phyloP scores from a whole-genome alignment of 75 land plant genomes.

The Chamaecyparis obtusa region DNA sequence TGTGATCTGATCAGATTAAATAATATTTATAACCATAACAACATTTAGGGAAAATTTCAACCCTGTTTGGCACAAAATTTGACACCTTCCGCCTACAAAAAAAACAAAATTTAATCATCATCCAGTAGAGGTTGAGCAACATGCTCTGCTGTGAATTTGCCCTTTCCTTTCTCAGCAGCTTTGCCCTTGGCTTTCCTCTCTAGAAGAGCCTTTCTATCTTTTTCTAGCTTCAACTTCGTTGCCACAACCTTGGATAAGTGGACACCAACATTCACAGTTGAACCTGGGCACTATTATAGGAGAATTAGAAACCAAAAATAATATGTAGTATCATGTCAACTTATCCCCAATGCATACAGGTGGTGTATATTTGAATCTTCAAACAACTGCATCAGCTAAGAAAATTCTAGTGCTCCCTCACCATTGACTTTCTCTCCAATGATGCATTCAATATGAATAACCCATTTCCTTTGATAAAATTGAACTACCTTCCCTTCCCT shows the following conservation, averaged over 20 bases:
- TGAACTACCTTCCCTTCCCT: constrained; percentile 55
- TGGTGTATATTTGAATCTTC: neutral
- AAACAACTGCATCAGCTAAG: neutral
- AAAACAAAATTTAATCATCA: constrained; percentile 25
- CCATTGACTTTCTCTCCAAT: constrained; percentile 66
- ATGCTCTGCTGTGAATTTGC: constrained; percentile 55
- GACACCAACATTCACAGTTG: constrained; percentile 61
- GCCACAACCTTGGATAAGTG: constrained; percentile 56
- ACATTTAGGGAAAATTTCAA: neutral
- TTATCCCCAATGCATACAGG: neutral
- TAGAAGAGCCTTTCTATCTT: constrained; percentile 56
- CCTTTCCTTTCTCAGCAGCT: constrained; percentile 62
- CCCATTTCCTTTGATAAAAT: constrained; percentile 47
- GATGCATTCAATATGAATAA: constrained; percentile 48
- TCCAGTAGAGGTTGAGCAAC: constrained; percentile 57
- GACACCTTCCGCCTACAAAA: neutral
- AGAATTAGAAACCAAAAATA: neutral
- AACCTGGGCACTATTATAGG: constrained; percentile 13
- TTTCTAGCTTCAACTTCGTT: constrained; percentile 59
- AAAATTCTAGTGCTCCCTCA: neutral
- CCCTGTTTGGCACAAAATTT: neutral
- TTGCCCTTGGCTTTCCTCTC: constrained; percentile 60
- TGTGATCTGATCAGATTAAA: neutral
- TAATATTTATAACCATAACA: neutral
- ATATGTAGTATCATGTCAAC: neutral